phyloP scores from a whole-genome alignment of 345 rosid species.

The Populus davidiana region DNA sequence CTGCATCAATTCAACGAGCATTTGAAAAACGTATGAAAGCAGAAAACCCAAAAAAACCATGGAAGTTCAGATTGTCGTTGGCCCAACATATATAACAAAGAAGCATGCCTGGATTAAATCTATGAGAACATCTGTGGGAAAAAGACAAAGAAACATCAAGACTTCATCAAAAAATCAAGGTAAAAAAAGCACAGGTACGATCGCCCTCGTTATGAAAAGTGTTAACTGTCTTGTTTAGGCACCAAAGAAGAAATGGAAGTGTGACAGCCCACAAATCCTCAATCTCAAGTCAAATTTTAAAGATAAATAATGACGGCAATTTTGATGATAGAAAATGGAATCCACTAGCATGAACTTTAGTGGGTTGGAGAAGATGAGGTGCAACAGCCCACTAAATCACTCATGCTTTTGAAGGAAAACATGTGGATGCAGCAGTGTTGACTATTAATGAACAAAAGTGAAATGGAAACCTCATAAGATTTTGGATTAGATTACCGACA shows the following conservation, averaged over 20 bases:
- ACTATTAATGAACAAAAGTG: background rate
- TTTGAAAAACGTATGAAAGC: background rate
- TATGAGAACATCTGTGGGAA: background rate
- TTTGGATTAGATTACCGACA: conserved; percentile 4
- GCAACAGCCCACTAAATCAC: conserved; percentile 21
- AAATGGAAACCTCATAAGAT: background rate
- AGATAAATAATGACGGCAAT: background rate
- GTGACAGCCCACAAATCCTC: background rate
- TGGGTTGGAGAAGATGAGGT: conserved; percentile 18
- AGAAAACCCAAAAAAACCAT: background rate
- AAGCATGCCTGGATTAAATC: background rate
- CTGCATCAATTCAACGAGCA: background rate
- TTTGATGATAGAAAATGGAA: background rate
- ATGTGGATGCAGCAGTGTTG: conserved; percentile 1
- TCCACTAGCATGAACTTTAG: conserved; percentile 13
- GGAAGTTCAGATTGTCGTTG: background rate
- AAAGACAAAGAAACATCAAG: background rate
- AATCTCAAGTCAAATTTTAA: background rate
- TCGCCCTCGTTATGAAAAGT: background rate
- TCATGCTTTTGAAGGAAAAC: background rate
- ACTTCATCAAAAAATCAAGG: background rate
- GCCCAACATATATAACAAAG: background rate
- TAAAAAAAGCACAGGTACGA: background rate
- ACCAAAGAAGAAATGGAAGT: background rate
- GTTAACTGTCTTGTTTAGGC: background rate